Evolutionary conservation across 345 rosid species (phyloP).

Genomic region (Stellera chamaejasme): DNA sequence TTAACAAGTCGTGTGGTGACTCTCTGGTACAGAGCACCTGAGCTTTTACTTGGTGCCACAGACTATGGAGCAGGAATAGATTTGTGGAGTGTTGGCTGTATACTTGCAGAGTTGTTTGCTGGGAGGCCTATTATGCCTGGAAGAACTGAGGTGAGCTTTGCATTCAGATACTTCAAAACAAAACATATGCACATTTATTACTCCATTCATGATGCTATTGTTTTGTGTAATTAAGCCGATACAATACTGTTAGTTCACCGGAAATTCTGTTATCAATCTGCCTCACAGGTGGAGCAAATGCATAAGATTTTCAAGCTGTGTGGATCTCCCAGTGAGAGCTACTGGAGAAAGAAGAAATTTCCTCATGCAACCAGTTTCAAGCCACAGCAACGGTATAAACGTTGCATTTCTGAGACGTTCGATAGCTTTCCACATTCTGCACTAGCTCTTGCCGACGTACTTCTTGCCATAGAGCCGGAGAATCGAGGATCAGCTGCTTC

Average conservation of each 20-base stretch:
- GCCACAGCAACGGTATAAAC: conserved; percentile 60
- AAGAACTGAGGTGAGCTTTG: conserved; percentile 69
- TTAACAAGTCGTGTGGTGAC: conserved; percentile 92
- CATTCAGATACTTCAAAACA: background rate
- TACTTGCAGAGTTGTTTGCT: conserved; percentile 69
- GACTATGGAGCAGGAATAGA: conserved; percentile 76
- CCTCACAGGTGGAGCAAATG: conserved; percentile 81
- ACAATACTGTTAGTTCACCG: background rate
- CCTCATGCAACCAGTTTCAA: conserved; percentile 73
- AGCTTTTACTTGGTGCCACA: conserved; percentile 91
- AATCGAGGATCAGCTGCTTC: conserved; percentile 55
- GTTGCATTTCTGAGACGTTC: conserved; percentile 46
- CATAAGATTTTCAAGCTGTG: conserved; percentile 96
- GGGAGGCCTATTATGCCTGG: conserved; percentile 97
- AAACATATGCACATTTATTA: background rate
- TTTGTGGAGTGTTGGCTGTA: conserved; percentile 92
- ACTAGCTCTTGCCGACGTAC: conserved; percentile 50
- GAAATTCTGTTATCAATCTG: background rate
- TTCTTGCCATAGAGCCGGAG: conserved; percentile 63
- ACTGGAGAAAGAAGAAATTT: conserved; percentile 60
- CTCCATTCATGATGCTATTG: background rate
- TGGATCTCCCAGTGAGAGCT: conserved; percentile 76
- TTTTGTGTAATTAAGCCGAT: background rate
- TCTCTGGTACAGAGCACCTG: conserved; percentile 96
- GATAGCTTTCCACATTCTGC: conserved; percentile 47